Evolutionary conservation across 352 stramenopile genomes (phyloP), one percentile per base, ranked within the genome.

Genomic region (Phytophthora crassamura): DNA sequence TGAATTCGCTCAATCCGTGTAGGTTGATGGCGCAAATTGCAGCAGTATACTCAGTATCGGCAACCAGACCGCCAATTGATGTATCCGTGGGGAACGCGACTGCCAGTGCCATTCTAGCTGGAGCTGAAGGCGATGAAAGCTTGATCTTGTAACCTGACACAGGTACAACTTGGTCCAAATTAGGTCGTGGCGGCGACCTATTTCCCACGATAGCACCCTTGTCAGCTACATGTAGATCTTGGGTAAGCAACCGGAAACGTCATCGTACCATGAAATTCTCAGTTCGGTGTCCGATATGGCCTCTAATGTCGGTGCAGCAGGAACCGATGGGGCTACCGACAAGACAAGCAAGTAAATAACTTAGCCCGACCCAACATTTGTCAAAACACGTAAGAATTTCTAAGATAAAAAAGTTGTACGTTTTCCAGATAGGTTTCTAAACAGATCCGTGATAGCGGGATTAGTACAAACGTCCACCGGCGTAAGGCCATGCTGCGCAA

Each of bases 111-210:
- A 72, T 35, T 7, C 72, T 67, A 6, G 5, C 3, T 1, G 48
- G 57, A 1, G 18, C 52, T 7, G 45, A 59, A 5, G 16, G 5
- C 6, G 47, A 69, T 5, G 59, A 50, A n/a, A 81, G 18, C 16
- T 67, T 77, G 33, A 93, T 60, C 52, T 88, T 88, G 71, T 89
- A 93, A 15, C 79, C 77, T 7, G 84, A 93, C 9, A 89, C 75
- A 6, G 84, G 82, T 18, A 83, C 61, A 18, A 79, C 69, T 38
- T 93, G 68, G 47, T 89, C 70, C 34, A 85, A 39, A 10, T 65
- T 69, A 3, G 64, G 7, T 16, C 60, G 53, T 28, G 74, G 64
- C 16, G 74, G 45, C 2, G 42, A 60, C 78, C 78, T 88, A 43
- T 14, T 16, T 35, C 1, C 22, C 32, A 39, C 12, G 5, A 62